A percentile compares a stretch with the other conserved stretches of the same genome.
phyloP scores from a whole-genome alignment of 169 alveolate genomes.

The Plasmodium berghei region DNA sequence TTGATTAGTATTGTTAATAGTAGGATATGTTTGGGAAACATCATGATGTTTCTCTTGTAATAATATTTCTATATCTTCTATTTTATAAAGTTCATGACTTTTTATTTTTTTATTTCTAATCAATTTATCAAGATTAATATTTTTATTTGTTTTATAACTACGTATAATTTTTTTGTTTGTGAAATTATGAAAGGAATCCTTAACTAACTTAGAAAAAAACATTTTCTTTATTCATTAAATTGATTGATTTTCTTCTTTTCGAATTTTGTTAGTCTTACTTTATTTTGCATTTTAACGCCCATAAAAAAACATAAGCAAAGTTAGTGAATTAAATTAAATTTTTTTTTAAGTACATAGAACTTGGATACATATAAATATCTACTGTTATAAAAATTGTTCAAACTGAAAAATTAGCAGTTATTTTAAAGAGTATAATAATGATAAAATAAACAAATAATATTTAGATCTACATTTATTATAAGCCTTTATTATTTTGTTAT shows the following conservation, averaged over 20 bases:
- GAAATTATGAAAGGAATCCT: background rate
- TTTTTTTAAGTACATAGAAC: too few species aligned
- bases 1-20: conserved; percentile 50
- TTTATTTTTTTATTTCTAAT: conserved; percentile 63
- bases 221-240: background rate
- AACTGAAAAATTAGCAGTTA: too few species aligned
- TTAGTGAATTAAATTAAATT: too few species aligned
- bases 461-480: too few species aligned
- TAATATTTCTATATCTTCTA: conserved; percentile 70
- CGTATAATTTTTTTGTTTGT: conserved; percentile 17
- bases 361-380: too few species aligned
- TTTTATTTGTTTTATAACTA: conserved; percentile 52
- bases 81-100: conserved; percentile 45
- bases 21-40: conserved; percentile 53
- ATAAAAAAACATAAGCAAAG: too few species aligned
- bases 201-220: conserved; percentile 28
- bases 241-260: background rate
- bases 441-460: too few species aligned
- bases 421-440: too few species aligned
- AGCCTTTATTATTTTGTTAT: too few species aligned
- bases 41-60: conserved; percentile 74
- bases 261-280: background rate
- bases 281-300: conserved; percentile 4
- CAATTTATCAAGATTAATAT: conserved; percentile 31
- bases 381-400: too few species aligned